These are phyloP conservation scores for Neospora caninum DNA, from an alignment of 169 alveolate genomes.

Conservation along the genomic window DNA sequence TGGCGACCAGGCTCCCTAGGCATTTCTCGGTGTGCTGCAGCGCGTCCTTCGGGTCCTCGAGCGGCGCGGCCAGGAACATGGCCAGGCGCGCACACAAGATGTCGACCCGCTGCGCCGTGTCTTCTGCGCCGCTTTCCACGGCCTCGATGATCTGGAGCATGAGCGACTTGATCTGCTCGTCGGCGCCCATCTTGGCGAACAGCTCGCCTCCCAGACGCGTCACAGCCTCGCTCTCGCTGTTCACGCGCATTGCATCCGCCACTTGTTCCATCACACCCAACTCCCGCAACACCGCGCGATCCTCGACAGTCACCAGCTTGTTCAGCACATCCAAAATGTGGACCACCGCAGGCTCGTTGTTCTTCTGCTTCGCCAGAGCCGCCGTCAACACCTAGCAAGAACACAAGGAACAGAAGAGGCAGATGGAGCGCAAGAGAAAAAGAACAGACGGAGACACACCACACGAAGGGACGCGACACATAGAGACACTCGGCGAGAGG, in stretches of 20 bases:
- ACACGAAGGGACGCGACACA: not conserved
- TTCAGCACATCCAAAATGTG: conserved; percentile 54
- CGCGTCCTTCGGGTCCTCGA: conserved; percentile 89
- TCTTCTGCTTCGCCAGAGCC: conserved; percentile 65
- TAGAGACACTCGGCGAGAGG: too few relatives aligned
- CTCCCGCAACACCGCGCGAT: conserved; percentile 63
- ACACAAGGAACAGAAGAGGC: not conserved
- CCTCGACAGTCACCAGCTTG: conserved; percentile 52
- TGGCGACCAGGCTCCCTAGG: conserved; percentile 80
- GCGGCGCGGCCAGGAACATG: conserved; percentile 86
- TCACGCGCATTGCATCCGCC: conserved; percentile 86
- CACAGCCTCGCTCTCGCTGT: conserved; percentile 81
- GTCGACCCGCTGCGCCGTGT: conserved; percentile 85
- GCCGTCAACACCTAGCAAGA: conserved; percentile 45
- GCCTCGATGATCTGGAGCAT: conserved; percentile 86
- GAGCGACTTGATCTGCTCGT: conserved; percentile 87
- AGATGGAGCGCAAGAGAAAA: not conserved
- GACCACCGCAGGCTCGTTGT: conserved; percentile 58
- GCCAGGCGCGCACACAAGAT: conserved; percentile 84
- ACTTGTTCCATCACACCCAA: conserved; percentile 86
- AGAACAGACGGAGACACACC: not conserved
- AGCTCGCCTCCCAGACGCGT: conserved; percentile 86
- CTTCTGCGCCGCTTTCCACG: conserved; percentile 80
- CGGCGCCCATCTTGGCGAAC: conserved; percentile 90
- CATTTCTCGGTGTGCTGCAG: conserved; percentile 89